Conservation (phyloP, 805 yeast genomes). For the Cyberlindnera sargentensis region DNA sequence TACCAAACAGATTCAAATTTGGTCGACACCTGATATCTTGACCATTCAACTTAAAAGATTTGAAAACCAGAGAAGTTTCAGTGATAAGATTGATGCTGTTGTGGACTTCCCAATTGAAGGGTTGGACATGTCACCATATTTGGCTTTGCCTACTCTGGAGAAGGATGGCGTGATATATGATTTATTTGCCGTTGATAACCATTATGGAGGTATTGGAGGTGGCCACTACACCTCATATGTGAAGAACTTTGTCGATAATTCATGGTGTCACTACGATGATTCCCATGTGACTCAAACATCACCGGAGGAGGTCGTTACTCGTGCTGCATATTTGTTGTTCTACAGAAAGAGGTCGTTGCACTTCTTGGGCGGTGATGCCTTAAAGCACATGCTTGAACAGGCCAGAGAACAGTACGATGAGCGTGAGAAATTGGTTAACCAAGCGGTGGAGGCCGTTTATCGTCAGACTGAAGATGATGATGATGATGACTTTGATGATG, state of each 20-base stretch:
- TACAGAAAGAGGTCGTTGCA: slow-evolving; percentile 48
- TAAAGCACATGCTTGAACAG: slow-evolving; percentile 33
- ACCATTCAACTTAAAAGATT: slow-evolving; percentile 88
- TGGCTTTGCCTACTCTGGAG: slow-evolving; percentile 29
- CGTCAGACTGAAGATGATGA: slow-evolving; percentile 16
- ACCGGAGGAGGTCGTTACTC: slow-evolving; percentile 55
- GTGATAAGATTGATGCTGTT: slow-evolving; percentile 81
- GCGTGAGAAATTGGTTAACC: slow-evolving; percentile 16
- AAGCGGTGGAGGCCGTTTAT: slow-evolving; percentile 22
- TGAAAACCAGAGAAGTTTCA: slow-evolving; percentile 72
- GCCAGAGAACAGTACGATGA: slow-evolving; percentile 32
- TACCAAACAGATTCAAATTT: slow-evolving; percentile 80
- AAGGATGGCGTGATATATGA: slow-evolving; percentile 53
- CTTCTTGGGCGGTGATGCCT: slow-evolving; percentile 41
- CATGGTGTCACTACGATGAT: slow-evolving; percentile 92
- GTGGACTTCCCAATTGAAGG: slow-evolving; percentile 86
- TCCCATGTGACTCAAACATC: slow-evolving; percentile 58
- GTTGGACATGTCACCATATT: slow-evolving; percentile 60
- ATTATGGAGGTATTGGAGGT: slow-evolving; percentile 93
- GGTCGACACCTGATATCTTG: slow-evolving; percentile 91
- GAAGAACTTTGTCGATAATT: slow-evolving; percentile 63
- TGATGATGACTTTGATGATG: slow-evolving; percentile 12
- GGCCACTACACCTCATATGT: slow-evolving; percentile 95
- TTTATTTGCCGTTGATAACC: slow-evolving; percentile 89
- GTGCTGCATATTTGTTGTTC: slow-evolving; percentile 83